phyloP scores from a whole-genome alignment of 192 early-diverging fungal species.

The Backusella westeae region DNA sequence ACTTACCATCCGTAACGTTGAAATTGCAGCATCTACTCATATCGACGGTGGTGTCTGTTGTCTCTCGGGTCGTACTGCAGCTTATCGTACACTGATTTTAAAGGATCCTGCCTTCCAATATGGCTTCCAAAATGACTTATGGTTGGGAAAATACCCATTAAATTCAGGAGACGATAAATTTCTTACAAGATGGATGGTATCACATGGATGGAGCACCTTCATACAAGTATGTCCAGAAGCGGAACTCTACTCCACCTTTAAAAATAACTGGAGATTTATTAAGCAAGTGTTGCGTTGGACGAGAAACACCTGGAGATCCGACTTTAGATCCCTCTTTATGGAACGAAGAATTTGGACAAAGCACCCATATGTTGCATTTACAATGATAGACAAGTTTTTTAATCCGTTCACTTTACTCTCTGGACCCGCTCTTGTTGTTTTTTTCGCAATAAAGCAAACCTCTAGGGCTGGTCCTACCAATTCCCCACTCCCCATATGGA shows the following conservation, averaged over 20 bases:
- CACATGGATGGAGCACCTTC: constrained; percentile 56
- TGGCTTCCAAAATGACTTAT: constrained; percentile 56
- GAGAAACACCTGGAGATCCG: constrained; percentile 60
- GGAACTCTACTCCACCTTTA: constrained; percentile 58
- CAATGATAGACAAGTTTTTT: constrained; percentile 61
- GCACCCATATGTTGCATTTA: constrained; percentile 59
- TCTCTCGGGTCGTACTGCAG: constrained; percentile 59
- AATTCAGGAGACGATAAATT: constrained; percentile 66
- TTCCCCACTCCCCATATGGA: constrained; percentile 44
- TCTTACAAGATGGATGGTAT: constrained; percentile 61
- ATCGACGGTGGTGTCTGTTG: constrained; percentile 66
- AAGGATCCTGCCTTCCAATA: constrained; percentile 60
- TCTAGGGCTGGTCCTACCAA: constrained; percentile 13
- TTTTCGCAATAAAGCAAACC: constrained; percentile 28
- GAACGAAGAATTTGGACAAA: constrained; percentile 55
- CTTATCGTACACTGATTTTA: constrained; percentile 56
- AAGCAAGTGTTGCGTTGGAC: constrained; percentile 62
- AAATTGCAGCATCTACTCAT: constrained; percentile 59
- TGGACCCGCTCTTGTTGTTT: constrained; percentile 50
- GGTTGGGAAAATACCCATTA: constrained; percentile 55
- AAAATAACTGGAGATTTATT: constrained; percentile 64
- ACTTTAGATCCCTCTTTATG: constrained; percentile 49
- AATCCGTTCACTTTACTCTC: constrained; percentile 57
- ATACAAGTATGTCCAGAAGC: constrained; percentile 60
- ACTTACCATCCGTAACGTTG: constrained; percentile 57